phyloP scores from a whole-genome alignment of 768 basidiomycete genomes.

The Russula abietina region DNA sequence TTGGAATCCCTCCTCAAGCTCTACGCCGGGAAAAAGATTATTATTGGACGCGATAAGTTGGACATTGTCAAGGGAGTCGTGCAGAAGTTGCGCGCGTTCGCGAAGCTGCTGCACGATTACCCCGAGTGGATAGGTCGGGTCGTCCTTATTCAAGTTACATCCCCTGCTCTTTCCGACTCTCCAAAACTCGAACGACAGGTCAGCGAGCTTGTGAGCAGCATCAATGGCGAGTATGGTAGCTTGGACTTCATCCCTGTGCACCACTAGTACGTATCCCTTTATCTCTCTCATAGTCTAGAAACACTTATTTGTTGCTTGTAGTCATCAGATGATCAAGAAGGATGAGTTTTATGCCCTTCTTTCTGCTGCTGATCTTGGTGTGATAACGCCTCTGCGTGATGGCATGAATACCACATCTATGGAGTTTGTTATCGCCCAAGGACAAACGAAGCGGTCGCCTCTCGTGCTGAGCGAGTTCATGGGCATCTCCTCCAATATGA shows the following conservation, averaged over 20 bases:
- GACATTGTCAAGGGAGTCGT: conserved; percentile 98
- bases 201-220: conserved; percentile 88
- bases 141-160: conserved; percentile 87
- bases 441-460: conserved; percentile 74
- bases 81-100: conserved; percentile 96
- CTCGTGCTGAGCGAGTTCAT: conserved; percentile 95
- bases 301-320: conserved; percentile 29
- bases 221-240: conserved; percentile 93
- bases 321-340: conserved; percentile 94
- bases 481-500: conserved; percentile 93
- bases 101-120: conserved; percentile 88
- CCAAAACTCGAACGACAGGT: conserved; percentile 91
- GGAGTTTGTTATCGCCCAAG: conserved; percentile 96
- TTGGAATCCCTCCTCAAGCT: conserved; percentile 73
- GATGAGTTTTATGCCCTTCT: conserved; percentile 97
- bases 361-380: conserved; percentile 86
- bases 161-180: conserved; percentile 85
- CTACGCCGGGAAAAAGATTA: conserved; percentile 97
- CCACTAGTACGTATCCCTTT: conserved; percentile 71
- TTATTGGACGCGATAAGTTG: conserved; percentile 94
- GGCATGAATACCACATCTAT: conserved; percentile 99
- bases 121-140: conserved; percentile 94
- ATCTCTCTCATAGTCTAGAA: background rate
- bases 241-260: conserved; percentile 96
- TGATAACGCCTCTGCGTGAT: conserved; percentile 92